These are phyloP conservation scores for Sicyos baderoa DNA, from an alignment of 306 rosid species.

Conservation along the genomic window DNA sequence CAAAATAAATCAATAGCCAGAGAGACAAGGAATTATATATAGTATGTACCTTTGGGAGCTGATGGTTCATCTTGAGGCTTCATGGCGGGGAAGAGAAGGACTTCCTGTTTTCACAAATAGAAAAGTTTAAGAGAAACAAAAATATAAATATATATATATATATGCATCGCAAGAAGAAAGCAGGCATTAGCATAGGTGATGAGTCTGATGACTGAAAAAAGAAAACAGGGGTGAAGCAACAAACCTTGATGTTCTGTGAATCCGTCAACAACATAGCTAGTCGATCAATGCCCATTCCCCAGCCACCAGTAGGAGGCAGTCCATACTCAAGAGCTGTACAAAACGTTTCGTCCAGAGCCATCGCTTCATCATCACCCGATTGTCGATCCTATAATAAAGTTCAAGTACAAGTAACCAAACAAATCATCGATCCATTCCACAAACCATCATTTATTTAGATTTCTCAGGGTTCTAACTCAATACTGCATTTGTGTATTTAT, in stretches of 20 bases:
- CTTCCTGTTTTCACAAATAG: slow-evolving; percentile 50
- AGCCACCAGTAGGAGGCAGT: slow-evolving; percentile 93
- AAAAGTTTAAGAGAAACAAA: slow-evolving; percentile 3
- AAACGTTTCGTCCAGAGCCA: slow-evolving; percentile 84
- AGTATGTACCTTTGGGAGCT: slow-evolving; percentile 29
- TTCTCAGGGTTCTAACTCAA: background rate
- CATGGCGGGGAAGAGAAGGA: slow-evolving; percentile 93
- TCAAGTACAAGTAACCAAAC: background rate
- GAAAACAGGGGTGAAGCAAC: background rate
- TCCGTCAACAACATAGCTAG: slow-evolving; percentile 72
- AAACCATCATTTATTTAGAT: background rate
- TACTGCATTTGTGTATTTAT: background rate
- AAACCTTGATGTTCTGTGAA: slow-evolving; percentile 84
- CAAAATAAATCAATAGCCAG: background rate
- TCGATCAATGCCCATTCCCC: slow-evolving; percentile 96
- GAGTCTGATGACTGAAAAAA: background rate
- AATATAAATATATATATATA: no score
- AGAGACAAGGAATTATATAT: background rate
- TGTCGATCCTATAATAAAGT: slow-evolving; percentile 60
- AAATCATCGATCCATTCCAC: background rate
- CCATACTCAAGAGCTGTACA: slow-evolving; percentile 88
- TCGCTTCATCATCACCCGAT: slow-evolving; percentile 96
- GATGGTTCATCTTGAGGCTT: slow-evolving; percentile 67
- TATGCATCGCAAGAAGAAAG: background rate
- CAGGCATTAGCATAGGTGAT: background rate